Percentiles rank a stretch among this genome's conserved stretches.
These are phyloP conservation scores for Cercis canadensis DNA, from an alignment of 306 rosid genomes.

Conservation along the genomic window DNA sequence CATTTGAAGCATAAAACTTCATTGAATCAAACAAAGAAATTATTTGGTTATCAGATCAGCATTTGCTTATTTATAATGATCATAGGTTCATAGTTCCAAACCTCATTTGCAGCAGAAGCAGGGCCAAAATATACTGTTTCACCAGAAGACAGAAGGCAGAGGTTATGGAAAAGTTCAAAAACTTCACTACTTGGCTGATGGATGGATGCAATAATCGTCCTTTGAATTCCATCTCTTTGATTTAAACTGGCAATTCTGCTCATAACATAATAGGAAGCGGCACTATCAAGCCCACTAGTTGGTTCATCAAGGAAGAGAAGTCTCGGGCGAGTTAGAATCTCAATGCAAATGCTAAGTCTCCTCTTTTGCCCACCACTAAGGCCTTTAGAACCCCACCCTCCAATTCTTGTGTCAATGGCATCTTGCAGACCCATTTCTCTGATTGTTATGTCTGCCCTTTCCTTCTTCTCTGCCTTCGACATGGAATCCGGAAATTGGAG, in stretches of 20 bases:
- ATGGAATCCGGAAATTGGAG: slow-evolving; percentile 59
- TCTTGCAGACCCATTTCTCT: slow-evolving; percentile 65
- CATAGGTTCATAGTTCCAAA: neutral
- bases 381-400: slow-evolving; percentile 53
- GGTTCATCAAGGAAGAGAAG: slow-evolving; percentile 72
- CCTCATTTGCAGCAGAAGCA: slow-evolving; percentile 51
- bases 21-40: neutral
- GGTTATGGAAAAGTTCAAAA: slow-evolving; percentile 49
- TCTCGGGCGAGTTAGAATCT: slow-evolving; percentile 55
- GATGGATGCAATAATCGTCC: slow-evolving; percentile 47
- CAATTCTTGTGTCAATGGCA: slow-evolving; percentile 53
- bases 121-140: slow-evolving; percentile 53
- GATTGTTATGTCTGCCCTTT: slow-evolving; percentile 50
- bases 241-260: slow-evolving; percentile 40
- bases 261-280: slow-evolving; percentile 56
- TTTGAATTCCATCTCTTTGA: slow-evolving; percentile 11
- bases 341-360: slow-evolving; percentile 61
- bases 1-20: slow-evolving; percentile 51
- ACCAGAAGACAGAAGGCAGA: slow-evolving; percentile 55
- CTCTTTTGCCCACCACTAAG: slow-evolving; percentile 64
- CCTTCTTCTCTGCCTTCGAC: slow-evolving; percentile 47
- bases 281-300: slow-evolving; percentile 59
- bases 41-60: neutral
- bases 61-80: neutral
- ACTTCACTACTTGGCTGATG: slow-evolving; percentile 60